Evolutionary conservation across 2,329 filamentous ascomycete genomes (phyloP).

Genomic region (Colletotrichum tanaceti): DNA sequence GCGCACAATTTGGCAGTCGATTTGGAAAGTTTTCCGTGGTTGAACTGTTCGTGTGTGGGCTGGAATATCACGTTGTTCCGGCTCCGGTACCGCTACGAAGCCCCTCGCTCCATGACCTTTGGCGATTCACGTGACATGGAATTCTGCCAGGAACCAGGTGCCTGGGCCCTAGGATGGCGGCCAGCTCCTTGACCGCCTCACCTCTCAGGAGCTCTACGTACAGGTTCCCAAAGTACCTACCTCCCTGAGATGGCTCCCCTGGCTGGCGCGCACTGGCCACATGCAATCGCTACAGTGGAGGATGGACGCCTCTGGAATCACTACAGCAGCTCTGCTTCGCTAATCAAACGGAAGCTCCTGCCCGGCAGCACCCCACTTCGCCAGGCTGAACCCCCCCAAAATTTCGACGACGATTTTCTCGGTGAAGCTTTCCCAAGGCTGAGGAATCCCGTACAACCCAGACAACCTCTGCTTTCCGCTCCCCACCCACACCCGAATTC

Average conservation of each 20-base stretch:
- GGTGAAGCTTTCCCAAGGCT: constrained; percentile 38
- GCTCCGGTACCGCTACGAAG: constrained; percentile 4
- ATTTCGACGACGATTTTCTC: constrained; percentile 40
- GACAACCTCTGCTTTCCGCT: constrained; percentile 26
- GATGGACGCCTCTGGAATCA: constrained; percentile 38
- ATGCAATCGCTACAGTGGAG: constrained; percentile 26
- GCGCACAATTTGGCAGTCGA: constrained; percentile 32
- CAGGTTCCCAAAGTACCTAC: no score
- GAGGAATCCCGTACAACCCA: constrained; percentile 35
- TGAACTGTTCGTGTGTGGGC: constrained; percentile 36
- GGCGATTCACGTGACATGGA: not conserved
- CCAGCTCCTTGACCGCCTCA: constrained; percentile 12
- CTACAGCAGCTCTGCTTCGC: constrained; percentile 21
- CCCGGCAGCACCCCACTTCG: constrained; percentile 35
- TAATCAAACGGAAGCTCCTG: constrained; percentile 35
- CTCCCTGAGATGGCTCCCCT: constrained; percentile 2
- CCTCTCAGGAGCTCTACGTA: not conserved
- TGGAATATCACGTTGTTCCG: constrained; percentile 32
- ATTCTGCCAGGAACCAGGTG: not conserved
- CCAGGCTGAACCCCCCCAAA: constrained; percentile 41
- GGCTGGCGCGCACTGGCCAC: constrained; percentile 12
- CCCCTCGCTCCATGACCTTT: constrained; percentile 18
- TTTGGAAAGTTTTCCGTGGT: constrained; percentile 33
- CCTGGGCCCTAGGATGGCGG: not conserved
- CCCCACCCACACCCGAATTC: constrained; percentile 14